Evolutionary conservation across 148 eudicot genomes (phyloP).

Genomic region (Rhododendron molle): DNA sequence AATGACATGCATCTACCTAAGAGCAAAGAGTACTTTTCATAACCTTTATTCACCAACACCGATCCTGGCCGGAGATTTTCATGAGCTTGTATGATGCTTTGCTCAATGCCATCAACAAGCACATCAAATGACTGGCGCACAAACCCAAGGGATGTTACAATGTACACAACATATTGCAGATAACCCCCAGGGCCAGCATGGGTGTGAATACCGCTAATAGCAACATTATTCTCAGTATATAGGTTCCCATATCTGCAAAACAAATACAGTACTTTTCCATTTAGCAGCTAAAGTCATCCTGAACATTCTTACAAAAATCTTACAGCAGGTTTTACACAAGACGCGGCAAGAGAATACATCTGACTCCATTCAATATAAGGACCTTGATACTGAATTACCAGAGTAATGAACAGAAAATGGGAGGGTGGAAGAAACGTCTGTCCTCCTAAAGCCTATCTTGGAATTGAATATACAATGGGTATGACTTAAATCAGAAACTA

Average conservation of each 20-base stretch:
- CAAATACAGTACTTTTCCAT: not conserved
- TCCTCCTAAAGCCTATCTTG: not conserved
- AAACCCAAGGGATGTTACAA: slow-evolving; percentile 90
- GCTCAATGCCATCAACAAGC: slow-evolving; percentile 84
- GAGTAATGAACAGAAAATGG: not conserved
- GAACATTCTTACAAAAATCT: not conserved
- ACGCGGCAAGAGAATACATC: not conserved
- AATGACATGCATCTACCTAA: not conserved
- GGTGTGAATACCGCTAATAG: slow-evolving; percentile 95
- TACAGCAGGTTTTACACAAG: not conserved
- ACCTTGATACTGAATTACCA: not conserved
- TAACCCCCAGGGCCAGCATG: slow-evolving; percentile 99
- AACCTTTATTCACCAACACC: slow-evolving; percentile 78
- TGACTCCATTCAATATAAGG: slow-evolving; percentile 11
- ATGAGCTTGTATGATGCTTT: slow-evolving; percentile 81
- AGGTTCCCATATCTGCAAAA: slow-evolving; percentile 78
- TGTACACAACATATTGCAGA: slow-evolving; percentile 87
- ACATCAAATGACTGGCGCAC: slow-evolving; percentile 92
- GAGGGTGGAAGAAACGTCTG: not conserved
- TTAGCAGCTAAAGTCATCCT: not conserved
- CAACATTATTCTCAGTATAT: slow-evolving; percentile 86
- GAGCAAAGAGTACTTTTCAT: not conserved
- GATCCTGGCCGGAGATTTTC: slow-evolving; percentile 88
- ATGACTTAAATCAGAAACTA: not conserved
- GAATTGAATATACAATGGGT: not conserved